These are phyloP conservation scores for Suillus subaureus DNA, from an alignment of 768 basidiomycete species.

Conservation along the genomic window DNA sequence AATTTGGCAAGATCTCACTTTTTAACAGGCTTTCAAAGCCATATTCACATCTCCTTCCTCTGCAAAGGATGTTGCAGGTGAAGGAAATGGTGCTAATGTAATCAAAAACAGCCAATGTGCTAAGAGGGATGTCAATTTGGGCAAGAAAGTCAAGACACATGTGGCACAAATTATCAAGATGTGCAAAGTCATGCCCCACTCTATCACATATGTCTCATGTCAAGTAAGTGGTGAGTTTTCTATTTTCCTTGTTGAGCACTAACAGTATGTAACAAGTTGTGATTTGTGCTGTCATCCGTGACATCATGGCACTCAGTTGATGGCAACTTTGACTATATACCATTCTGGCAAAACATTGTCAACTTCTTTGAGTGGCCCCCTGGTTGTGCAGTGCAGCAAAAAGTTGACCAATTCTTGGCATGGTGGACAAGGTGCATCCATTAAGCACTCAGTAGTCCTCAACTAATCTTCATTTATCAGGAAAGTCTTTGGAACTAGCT, in stretches of 20 bases:
- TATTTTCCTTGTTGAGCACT: too few relatives aligned
- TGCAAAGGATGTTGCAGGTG: not conserved
- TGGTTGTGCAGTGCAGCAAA: too few relatives aligned
- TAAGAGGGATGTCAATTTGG: fast-evolving
- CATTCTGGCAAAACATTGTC: too few relatives aligned
- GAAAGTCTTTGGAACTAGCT: too few relatives aligned
- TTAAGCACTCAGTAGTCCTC: too few relatives aligned
- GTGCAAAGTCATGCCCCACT: too few relatives aligned
- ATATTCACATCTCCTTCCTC: slow-evolving; percentile 22
- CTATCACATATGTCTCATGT: too few relatives aligned
- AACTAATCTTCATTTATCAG: too few relatives aligned
- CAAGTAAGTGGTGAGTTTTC: not conserved
- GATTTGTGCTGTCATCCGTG: not conserved
- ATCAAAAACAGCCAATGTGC: not conserved
- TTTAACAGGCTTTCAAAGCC: slow-evolving; percentile 14
- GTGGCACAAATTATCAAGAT: too few relatives aligned
- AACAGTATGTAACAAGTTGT: not conserved
- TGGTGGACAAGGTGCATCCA: too few relatives aligned
- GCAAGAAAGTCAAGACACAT: not conserved
- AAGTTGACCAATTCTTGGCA: too few relatives aligned
- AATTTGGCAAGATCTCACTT: not conserved
- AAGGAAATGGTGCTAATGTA: not conserved
- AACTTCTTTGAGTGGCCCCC: too few relatives aligned
- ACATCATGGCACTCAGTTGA: not conserved
- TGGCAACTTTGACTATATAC: not conserved